Percentiles rank a stretch among this genome's conserved stretches.
These are phyloP conservation scores for Cryptococcus sp. DNA, from an alignment of 1,284 basidiomycete genomes.

Conservation along the genomic window DNA sequence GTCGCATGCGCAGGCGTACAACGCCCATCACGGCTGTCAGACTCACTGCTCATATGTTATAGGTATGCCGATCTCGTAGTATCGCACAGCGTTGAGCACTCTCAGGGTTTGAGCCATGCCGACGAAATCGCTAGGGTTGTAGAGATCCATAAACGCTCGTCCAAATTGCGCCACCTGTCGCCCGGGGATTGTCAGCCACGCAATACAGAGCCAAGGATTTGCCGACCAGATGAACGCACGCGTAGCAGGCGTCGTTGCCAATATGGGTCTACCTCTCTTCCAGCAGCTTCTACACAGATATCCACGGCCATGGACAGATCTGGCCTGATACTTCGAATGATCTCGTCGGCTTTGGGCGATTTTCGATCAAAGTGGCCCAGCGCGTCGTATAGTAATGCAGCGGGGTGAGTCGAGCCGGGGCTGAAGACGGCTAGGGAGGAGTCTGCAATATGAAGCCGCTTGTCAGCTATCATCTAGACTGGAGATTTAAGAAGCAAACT, in stretches of 20 bases:
- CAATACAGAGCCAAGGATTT: neutral
- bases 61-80: slow-evolving; percentile 89
- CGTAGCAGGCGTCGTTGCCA: slow-evolving; percentile 87
- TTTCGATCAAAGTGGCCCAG: slow-evolving; percentile 82
- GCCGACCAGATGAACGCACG: slow-evolving; percentile 57
- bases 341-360: slow-evolving; percentile 89
- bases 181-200: neutral
- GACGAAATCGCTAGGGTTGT: slow-evolving; percentile 88
- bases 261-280: slow-evolving; percentile 82
- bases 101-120: slow-evolving; percentile 88
- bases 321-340: slow-evolving; percentile 80
- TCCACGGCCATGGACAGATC: slow-evolving; percentile 87
- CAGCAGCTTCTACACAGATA: slow-evolving; percentile 90
- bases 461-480: neutral
- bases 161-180: slow-evolving; percentile 89
- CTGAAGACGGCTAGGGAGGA: slow-evolving; percentile 80
- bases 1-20: no score
- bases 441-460: slow-evolving; percentile 53
- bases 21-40: neutral
- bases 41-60: slow-evolving; percentile 84
- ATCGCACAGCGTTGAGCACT: slow-evolving; percentile 91
- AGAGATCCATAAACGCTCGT: slow-evolving; percentile 86
- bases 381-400: slow-evolving; percentile 89
- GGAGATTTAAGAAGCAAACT: no score
- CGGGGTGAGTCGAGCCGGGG: slow-evolving; percentile 87